Conservation (phyloP, 1,139 yeast genomes). For the Pichiaceae sp. region DNA sequence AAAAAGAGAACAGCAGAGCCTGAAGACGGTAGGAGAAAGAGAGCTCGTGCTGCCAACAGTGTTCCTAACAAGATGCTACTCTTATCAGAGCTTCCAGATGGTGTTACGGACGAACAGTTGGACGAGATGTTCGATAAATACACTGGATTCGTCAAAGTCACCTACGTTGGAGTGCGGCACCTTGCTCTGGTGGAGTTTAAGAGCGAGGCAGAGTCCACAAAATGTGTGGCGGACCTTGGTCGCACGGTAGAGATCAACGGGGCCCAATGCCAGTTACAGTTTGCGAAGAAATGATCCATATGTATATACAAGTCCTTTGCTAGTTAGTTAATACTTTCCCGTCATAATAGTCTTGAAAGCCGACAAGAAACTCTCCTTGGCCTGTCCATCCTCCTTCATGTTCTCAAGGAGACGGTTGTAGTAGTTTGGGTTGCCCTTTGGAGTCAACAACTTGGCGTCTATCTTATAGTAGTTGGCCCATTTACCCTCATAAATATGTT, state of each 20-base stretch:
- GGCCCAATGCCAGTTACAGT: slow-evolving; percentile 31
- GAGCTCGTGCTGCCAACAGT: background rate
- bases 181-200: slow-evolving; percentile 81
- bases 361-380: slow-evolving; percentile 53
- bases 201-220: slow-evolving; percentile 39
- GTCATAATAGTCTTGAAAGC: slow-evolving; percentile 64
- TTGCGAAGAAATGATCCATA: slow-evolving; percentile 42
- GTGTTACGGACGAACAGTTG: slow-evolving; percentile 35
- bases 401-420: slow-evolving; percentile 65
- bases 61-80: slow-evolving; percentile 53
- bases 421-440: slow-evolving; percentile 78
- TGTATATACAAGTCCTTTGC: too few species aligned
- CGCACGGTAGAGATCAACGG: slow-evolving; percentile 28
- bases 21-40: slow-evolving; percentile 5
- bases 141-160: slow-evolving; percentile 55
- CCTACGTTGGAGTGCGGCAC: slow-evolving; percentile 57
- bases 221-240: slow-evolving; percentile 32
- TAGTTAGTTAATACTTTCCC: slow-evolving; percentile 39
- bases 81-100: slow-evolving; percentile 53
- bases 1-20: slow-evolving; percentile 14
- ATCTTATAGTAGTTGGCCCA: slow-evolving; percentile 55
- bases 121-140: slow-evolving; percentile 36
- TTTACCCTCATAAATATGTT: slow-evolving; percentile 52
- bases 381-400: slow-evolving; percentile 52
- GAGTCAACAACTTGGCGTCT: slow-evolving; percentile 59